Evolutionary conservation across 177 flowering plant species (phyloP).

Genomic region (Tripterygium wilfordii): DNA sequence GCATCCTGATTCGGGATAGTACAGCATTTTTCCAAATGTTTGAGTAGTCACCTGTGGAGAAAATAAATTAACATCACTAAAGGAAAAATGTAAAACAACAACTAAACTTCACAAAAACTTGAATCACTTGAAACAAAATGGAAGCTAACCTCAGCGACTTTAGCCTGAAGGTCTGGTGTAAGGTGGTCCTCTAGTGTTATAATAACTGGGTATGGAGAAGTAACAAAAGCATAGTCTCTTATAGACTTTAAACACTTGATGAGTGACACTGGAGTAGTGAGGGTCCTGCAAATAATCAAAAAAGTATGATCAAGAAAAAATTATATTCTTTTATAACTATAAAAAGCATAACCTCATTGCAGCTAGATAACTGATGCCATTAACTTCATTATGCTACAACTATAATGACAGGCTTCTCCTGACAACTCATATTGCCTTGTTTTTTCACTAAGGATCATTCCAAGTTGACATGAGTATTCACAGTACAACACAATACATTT

Average conservation of each 20-base stretch:
- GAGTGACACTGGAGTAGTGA: slow-evolving; percentile 79
- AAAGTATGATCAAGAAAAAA: not conserved
- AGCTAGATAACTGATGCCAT: no score
- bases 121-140: not conserved
- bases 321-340: not conserved
- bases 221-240: slow-evolving; percentile 71
- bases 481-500: no score
- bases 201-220: slow-evolving; percentile 79
- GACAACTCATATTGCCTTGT: no score
- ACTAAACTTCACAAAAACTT: not conserved
- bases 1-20: slow-evolving; percentile 37
- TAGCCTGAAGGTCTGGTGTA: slow-evolving; percentile 80
- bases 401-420: no score
- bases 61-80: not conserved
- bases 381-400: no score
- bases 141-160: slow-evolving; percentile 77
- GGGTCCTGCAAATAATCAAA: slow-evolving; percentile 49
- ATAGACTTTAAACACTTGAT: slow-evolving; percentile 80
- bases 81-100: not conserved
- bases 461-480: no score
- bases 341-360: no score
- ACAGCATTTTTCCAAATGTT: slow-evolving; percentile 62
- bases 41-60: slow-evolving; percentile 41
- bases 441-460: no score
- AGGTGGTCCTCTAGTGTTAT: slow-evolving; percentile 95